Evolutionary conservation across 2,329 filamentous ascomycete species (phyloP).

Genomic region (Clarireedia hainanense): DNA sequence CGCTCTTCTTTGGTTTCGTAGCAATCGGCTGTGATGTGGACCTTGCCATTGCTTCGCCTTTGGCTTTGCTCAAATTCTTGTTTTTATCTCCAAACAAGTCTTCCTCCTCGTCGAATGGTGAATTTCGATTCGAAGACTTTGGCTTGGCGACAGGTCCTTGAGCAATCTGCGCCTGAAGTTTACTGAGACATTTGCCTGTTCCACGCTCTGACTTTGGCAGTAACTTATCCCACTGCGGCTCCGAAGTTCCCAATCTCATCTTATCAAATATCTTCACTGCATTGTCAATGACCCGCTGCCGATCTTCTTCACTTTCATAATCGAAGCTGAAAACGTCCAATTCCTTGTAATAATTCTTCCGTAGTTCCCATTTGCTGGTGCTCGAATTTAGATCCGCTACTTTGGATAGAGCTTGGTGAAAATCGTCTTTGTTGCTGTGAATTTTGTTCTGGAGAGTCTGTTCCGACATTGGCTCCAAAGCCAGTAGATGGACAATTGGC

Average conservation of each 20-base stretch:
- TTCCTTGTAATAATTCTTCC: slow-evolving; percentile 53
- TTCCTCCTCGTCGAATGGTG: slow-evolving; percentile 36
- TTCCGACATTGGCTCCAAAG: slow-evolving; percentile 43
- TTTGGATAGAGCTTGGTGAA: slow-evolving; percentile 47
- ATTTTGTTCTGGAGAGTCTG: slow-evolving; percentile 45
- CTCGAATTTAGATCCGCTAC: slow-evolving; percentile 44
- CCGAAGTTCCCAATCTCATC: slow-evolving; percentile 45
- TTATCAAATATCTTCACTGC: slow-evolving; percentile 53
- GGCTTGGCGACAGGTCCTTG: slow-evolving; percentile 43
- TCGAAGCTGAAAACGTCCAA: slow-evolving; percentile 56
- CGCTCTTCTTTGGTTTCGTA: slow-evolving; percentile 49
- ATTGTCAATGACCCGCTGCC: slow-evolving; percentile 53
- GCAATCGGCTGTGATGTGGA: slow-evolving; percentile 44
- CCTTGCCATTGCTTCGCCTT: slow-evolving; percentile 39
- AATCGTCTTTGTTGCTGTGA: slow-evolving; percentile 42
- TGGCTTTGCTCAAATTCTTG: slow-evolving; percentile 29
- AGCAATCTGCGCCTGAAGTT: slow-evolving; percentile 50
- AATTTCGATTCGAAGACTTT: slow-evolving; percentile 38
- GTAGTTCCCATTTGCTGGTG: slow-evolving; percentile 46
- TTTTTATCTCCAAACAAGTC: slow-evolving; percentile 27
- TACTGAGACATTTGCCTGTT: slow-evolving; percentile 53
- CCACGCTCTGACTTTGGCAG: slow-evolving; percentile 49
- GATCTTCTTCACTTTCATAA: slow-evolving; percentile 45
- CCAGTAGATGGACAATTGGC: slow-evolving; percentile 53
- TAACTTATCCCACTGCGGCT: slow-evolving; percentile 55